Evolutionary conservation across 2,329 filamentous ascomycete species (phyloP).

Genomic region (Claviceps arundinis): DNA sequence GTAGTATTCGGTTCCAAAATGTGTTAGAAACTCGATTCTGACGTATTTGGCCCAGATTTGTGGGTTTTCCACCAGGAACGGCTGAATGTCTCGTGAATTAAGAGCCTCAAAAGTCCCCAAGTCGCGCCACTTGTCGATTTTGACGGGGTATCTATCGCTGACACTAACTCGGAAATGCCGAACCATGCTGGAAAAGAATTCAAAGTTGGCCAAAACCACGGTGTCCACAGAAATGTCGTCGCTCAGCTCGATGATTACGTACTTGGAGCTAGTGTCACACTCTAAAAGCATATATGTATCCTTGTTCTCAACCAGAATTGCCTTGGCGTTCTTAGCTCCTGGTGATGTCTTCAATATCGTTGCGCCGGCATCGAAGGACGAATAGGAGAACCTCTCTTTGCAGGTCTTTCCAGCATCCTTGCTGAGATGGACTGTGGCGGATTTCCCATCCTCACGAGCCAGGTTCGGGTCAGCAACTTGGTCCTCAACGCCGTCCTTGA

Average conservation of each 20-base stretch:
- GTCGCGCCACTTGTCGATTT: conserved; percentile 81
- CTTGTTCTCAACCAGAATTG: conserved; percentile 90
- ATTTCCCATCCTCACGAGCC: conserved; percentile 31
- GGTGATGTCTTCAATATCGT: conserved; percentile 83
- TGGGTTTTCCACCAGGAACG: conserved; percentile 86
- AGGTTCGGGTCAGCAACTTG: conserved; percentile 26
- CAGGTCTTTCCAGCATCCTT: conserved; percentile 95
- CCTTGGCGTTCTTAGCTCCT: conserved; percentile 75
- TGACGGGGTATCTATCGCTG: conserved; percentile 88
- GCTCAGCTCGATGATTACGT: conserved; percentile 86
- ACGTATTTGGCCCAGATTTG: conserved; percentile 93
- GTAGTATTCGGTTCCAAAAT: conserved; percentile 95
- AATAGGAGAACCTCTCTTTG: conserved; percentile 95
- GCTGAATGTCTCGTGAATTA: conserved; percentile 86
- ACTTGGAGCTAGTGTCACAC: conserved; percentile 78
- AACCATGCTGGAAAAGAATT: conserved; percentile 98
- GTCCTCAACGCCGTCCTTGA: conserved; percentile 10
- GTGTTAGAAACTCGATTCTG: conserved; percentile 78
- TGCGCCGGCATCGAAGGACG: conserved; percentile 92
- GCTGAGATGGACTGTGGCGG: conserved; percentile 49
- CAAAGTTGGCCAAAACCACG: conserved; percentile 92
- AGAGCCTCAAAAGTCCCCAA: conserved; percentile 80
- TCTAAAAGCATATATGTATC: conserved; percentile 97
- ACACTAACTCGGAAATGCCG: conserved; percentile 83
- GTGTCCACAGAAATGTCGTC: conserved; percentile 82